Evolutionary conservation across 305 asterid genomes (phyloP).

Genomic region (Fraxinus platypoda): DNA sequence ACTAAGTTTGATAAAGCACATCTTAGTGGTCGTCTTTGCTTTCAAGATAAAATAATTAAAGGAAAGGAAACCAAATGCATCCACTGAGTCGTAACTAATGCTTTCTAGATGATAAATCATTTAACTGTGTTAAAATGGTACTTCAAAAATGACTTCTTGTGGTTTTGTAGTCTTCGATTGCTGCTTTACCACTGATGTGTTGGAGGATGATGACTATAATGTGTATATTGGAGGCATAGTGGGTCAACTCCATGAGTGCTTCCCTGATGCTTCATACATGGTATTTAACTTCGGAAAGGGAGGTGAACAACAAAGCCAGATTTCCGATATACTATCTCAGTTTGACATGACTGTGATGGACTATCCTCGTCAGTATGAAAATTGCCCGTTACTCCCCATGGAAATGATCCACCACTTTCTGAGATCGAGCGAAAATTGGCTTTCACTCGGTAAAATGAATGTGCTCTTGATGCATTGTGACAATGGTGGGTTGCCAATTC

Average conservation of each 20-base stretch:
- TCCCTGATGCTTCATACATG: constrained; percentile 56
- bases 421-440: constrained; percentile 57
- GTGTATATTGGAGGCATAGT: constrained; percentile 39
- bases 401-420: constrained; percentile 63
- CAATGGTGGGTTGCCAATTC: constrained; percentile 41
- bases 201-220: constrained; percentile 40
- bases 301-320: constrained; percentile 35
- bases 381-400: constrained; percentile 49
- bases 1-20: not conserved
- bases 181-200: constrained; percentile 51
- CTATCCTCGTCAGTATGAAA: constrained; percentile 46
- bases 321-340: constrained; percentile 35
- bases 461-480: constrained; percentile 63
- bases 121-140: constrained; percentile 5
- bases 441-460: constrained; percentile 49
- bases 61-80: not conserved
- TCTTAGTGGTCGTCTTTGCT: not conserved
- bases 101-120: not conserved
- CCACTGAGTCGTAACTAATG: not conserved
- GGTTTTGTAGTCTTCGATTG: constrained; percentile 62
- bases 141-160: not conserved
- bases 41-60: not conserved
- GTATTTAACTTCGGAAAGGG: constrained; percentile 58
- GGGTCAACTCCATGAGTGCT: constrained; percentile 47
- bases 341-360: constrained; percentile 46